Evolutionary conservation across 1,139 yeast genomes (phyloP), one percentile per base, ranked within the genome.

Genomic region (Magnusiomyces starmeri): DNA sequence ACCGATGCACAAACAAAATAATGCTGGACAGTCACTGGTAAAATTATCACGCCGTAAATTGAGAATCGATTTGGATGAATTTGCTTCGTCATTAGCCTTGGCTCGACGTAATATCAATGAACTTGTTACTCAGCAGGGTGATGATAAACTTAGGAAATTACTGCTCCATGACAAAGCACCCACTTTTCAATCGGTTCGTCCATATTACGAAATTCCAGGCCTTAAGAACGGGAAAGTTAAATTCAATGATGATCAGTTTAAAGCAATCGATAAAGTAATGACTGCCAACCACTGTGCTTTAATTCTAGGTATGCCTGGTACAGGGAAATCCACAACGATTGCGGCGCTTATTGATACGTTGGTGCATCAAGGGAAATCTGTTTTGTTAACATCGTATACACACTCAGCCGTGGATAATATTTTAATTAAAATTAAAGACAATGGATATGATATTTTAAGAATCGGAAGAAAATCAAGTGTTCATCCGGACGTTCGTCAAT

Each of bases 301-400:
- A 58, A 78, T 92, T 34, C 70, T 90, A 53, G 99, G 99, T 1
- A 92, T 94, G 98, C 98, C 98, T 0, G 99, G 99, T 1, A 92
- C 98, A 0, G 99, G 99, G 16, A 92, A 94, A 64, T 92, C 98
- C 0, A 90, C 97, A 0, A 85, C 90, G 0, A 87, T 92, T 54
- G 87, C 95, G 0, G 82, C 83, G 46, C 65, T 92, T 16, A 83
- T 90, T 45, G 74, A 76, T 54, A 70, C 76, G 40, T 68, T 92
- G 35, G 85, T 83, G 0, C 67, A 68, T 1, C 75, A 75, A 37
- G 81, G 80, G 1, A 85, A 85, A 61, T 73, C 86, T 0, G 84
- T 92, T 0, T 70, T 92, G 43, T 69, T 94, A 48, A 79, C 97
- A 0, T 86, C 96, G 0, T 89, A 87, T 64, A 92, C 99, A 0